A percentile compares a stretch with the other conserved stretches of the same genome.
These are phyloP conservation scores for Perkinsus olseni DNA, from an alignment of 169 alveolate genomes.

Conservation along the genomic window DNA sequence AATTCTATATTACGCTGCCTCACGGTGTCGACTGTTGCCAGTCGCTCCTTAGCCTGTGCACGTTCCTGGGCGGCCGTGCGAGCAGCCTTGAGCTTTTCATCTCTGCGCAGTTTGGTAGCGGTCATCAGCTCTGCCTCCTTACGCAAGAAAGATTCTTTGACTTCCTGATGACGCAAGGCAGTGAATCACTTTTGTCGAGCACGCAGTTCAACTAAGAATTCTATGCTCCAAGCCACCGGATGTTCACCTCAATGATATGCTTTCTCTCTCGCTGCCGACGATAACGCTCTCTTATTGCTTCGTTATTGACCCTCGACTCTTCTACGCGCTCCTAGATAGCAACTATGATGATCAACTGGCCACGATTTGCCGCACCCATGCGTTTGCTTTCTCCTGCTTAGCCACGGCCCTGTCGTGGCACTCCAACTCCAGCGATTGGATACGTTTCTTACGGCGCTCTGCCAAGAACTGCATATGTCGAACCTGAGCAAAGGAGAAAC, in stretches of 20 bases:
- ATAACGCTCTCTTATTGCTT: neutral
- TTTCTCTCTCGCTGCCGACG: neutral
- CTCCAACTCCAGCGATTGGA: neutral
- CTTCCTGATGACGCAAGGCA: neutral
- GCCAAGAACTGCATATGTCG: neutral
- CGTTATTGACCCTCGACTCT: neutral
- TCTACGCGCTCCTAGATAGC: neutral
- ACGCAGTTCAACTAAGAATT: no score
- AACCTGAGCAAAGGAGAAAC: neutral
- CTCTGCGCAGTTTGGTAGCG: neutral
- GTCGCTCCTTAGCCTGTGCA: neutral
- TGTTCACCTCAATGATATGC: neutral
- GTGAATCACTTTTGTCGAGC: no score
- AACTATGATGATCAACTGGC: neutral
- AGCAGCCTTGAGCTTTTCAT: neutral
- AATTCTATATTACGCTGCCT: neutral
- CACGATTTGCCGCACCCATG: neutral
- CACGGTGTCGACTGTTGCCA: neutral
- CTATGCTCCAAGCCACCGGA: neutral
- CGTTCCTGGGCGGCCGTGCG: neutral
- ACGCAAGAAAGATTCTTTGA: neutral
- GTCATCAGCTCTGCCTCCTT: neutral
- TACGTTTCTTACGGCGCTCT: neutral
- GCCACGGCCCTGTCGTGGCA: neutral
- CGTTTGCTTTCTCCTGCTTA: neutral